Base-by-base conservation (phyloP, 169 alveolate genomes). In the Plasmodium sp. region DNA sequence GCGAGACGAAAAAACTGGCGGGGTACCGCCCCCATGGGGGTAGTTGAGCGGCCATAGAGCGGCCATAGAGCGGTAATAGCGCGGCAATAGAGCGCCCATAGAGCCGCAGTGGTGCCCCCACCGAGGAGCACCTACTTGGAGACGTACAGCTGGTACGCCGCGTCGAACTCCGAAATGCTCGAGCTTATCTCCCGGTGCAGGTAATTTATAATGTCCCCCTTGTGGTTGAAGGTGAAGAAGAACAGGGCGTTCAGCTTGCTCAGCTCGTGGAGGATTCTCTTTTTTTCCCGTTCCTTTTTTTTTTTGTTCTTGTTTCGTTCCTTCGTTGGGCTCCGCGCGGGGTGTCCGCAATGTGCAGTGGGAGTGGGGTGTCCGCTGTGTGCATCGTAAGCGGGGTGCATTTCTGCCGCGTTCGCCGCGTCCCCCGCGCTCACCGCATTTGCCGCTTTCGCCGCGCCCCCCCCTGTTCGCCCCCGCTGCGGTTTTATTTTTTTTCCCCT, bases 191-290 rank as follows among this genome's bases (percentile, higher is more conserved):
- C 82, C 22, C 81, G 75, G 43, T 75, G 93, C 18, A 86, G 73
- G 45, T 86, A 86, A 33, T 86, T 79, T 48, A 86, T 77, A 12
- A 86, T 75, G 33, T 75, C 85, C 14, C 93, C 93, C 72, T 86
- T 86, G 43, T 86, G 93, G 81, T 51, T 48, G 81, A 75, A 86
- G 4, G 80, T 86, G 41, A 86, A 86, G 81, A 86, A 77, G 33
- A 86, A 86, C 14, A 54, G 86, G 12, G 93, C 51, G 43, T 86
- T 86, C 16, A 75, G 81, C 81, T 77, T 86, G 27, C 81, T 77
- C 16, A 86, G 43, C 71, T 86, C 51, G 1, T 67, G 79, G n/a
- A 86, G 85, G 16, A 86, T 86, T 54, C 67, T 54, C 33, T 62
- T 79, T 77, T 79, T 86, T 10, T 86, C 45, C 9, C 67, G 80